Conservation (phyloP, 306 rosid genomes). For the Castanea mollissima region DNA sequence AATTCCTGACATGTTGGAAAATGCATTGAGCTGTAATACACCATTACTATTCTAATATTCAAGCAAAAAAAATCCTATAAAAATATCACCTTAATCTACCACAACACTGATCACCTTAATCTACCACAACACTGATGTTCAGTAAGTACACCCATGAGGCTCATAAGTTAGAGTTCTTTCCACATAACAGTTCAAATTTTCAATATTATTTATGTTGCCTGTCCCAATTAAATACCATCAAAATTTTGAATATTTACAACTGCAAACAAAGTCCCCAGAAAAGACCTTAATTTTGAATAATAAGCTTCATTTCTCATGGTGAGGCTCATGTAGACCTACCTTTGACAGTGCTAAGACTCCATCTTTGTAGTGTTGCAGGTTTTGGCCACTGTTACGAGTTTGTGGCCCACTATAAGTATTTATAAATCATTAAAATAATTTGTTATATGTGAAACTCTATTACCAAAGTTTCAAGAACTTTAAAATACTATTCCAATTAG, state of each 20-base stretch:
- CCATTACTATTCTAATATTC: not conserved
- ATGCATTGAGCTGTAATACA: not conserved
- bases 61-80: not conserved
- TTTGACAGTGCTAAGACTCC: not conserved
- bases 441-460: no score
- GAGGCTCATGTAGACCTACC: not conserved
- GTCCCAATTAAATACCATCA: not conserved
- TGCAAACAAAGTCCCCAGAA: not conserved
- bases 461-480: no score
- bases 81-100: not conserved
- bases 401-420: not conserved
- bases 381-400: not conserved
- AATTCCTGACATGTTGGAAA: not conserved
- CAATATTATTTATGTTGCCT: not conserved
- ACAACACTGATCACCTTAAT: not conserved
- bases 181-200: not conserved
- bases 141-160: not conserved
- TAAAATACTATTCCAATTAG: no score
- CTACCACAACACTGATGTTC: not conserved
- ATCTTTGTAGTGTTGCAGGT: not conserved
- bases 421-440: no score
- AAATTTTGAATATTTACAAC: not conserved
- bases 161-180: not conserved
- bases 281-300: not conserved
- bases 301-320: not conserved